Base-by-base conservation (phyloP, 176 grass and related monocot species). In the Hordeum vulgare region DNA sequence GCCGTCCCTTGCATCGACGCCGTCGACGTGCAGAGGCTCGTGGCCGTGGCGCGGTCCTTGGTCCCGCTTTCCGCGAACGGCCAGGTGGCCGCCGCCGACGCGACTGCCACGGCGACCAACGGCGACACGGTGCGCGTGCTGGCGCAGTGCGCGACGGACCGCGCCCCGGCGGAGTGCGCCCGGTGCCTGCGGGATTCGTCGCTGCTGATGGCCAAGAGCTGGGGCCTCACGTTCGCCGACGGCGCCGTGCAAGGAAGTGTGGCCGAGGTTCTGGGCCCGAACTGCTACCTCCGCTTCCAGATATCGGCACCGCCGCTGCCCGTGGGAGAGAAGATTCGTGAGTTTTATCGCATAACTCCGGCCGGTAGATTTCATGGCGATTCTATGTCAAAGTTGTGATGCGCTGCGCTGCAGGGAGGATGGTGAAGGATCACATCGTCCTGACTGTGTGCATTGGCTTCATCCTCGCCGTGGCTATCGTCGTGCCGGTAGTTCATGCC, bases 311-410 rank as follows among this genome's bases (percentile, higher is more conserved):
- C 66, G 18, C 35, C 35, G 35, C 66, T 24, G 35, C 33, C 67
- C 36, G 21, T 42, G 67, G 10, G 27, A 34, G 7, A 70, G n/a
- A 93, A 44, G 71, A 89, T 93, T 68, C 79, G 92, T 31, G 88
- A 94, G 77, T 82, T 33, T 49, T 49, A 5, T 15, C 13, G 17
- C 45, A 49, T 49, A 49, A 17, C 45, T 49, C 45, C 13, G 12
- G 44, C 13, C 13, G 44, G 13, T 47, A 47, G 5, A 47, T 47
- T 47, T 5, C 44, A 15, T 47, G 44, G 44, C 44, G 13, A 47
- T 47, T 47, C 44, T 14, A 13, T 47, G 13, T 47, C 44, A 15
- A 47, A 47, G 13, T 15, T 47, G 44, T 47, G 44, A 47, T 0
- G 44, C 44, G 44, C 44, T 47, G 44, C 44, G 13, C 13, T 47